Percentiles rank a stretch among this genome's conserved stretches.
phyloP scores from a whole-genome alignment of 371 early-diverging fungal genomes.

The Zopfochytrium polystomum region DNA sequence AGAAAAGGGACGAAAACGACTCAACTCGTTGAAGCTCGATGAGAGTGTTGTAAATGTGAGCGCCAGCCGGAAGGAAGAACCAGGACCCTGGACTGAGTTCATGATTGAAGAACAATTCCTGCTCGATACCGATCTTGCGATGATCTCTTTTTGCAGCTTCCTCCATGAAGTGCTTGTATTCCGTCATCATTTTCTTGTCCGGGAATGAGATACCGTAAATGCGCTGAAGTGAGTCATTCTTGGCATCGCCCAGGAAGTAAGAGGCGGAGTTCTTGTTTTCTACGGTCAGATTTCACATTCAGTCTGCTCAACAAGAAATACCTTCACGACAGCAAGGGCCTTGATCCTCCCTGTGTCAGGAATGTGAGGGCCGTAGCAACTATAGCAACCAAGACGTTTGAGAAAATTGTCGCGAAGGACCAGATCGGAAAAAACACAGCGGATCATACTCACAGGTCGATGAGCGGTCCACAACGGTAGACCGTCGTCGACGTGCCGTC shows the following conservation, averaged over 20 bases:
- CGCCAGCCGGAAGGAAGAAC: constrained; percentile 97
- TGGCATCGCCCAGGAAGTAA: constrained; percentile 97
- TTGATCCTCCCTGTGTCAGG: constrained; percentile 94
- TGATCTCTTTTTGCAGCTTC: constrained; percentile 98
- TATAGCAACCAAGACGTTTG: too few species aligned
- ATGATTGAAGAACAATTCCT: constrained; percentile 98
- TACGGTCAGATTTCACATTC: too few species aligned
- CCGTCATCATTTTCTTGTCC: constrained; percentile 89
- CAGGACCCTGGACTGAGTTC: constrained; percentile 94
- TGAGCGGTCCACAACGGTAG: constrained; percentile 97
- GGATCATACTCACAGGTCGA: constrained; percentile 84
- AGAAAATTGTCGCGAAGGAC: too few species aligned
- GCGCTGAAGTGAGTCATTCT: constrained; percentile 97
- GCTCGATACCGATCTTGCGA: constrained; percentile 87
- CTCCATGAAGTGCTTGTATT: constrained; percentile 90
- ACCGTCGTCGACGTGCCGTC: constrained; percentile 95
- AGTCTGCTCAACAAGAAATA: too few species aligned
- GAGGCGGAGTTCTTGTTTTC: constrained; percentile 97
- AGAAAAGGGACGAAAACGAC: too few species aligned
- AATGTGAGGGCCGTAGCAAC: constrained; percentile 97
- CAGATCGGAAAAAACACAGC: not conserved
- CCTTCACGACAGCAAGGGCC: constrained; percentile 89
- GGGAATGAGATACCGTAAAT: constrained; percentile 99
- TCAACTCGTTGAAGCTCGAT: constrained; percentile 62
- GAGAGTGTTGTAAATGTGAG: constrained; percentile 93